Evolutionary conservation across 768 basidiomycete species (phyloP), one percentile per base, ranked within the genome.

Genomic region (Lentinula detonsa): DNA sequence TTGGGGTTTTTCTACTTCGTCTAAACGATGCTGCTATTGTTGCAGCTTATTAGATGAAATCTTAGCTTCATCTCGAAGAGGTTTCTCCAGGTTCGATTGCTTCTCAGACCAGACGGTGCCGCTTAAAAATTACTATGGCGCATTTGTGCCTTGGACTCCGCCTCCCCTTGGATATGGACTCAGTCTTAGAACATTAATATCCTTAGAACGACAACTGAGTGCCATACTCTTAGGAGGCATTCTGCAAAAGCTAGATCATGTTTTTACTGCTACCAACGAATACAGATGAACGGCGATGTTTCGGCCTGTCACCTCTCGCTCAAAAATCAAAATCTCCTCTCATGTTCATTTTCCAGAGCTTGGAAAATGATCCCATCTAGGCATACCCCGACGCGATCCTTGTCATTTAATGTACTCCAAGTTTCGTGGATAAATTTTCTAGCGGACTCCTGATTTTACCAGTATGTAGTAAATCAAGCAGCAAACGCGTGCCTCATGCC

Each of bases 151-250:
- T 37, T 59, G 57, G 57, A 59, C 57, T 31, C 57, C 57, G 9
- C 57, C 57, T 33, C 57, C 57, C 16, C 43, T 59, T 13, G 57
- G 57, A 13, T 59, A 59, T 16, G 57, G 57, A 18, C 45, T 59
- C 11, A 13, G 45, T 11, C 3, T 48, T 16, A 34, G 23, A 13
- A 50, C 57, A 0, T n/a, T 59, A 18, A 33, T 33, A 6, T 11
- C n/a, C 8, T 18, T 59, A 46, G 57, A 59, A 28, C 57, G 46
- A n/a, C 33, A 48, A 50, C 23, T 59, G 34, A 35, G 16, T n/a
- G 57, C 45, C 11, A 11, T 59, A 8, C 46, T 59, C 6, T 15
- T 59, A 8, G 57, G 45, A 21, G 45, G 45, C 31, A 35, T 59
- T 5, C 31, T 50, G 13, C 31, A 49, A 15, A 16, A 13, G 18